These are phyloP conservation scores for Camellia granthamiana DNA, from an alignment of 148 eudicot species.

Conservation along the genomic window DNA sequence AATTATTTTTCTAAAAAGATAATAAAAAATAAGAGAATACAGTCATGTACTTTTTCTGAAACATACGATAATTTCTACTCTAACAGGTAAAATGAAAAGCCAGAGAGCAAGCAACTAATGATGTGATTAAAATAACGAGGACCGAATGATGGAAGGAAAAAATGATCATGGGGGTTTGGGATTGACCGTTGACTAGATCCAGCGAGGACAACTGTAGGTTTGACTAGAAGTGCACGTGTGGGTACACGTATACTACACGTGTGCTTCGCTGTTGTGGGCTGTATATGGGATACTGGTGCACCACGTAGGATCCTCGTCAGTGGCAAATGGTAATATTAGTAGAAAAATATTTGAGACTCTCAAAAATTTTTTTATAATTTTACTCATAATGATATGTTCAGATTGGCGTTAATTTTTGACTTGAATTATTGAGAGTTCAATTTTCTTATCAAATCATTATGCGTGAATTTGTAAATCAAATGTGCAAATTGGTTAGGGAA, in stretches of 20 bases:
- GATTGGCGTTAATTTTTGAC: too few relatives aligned
- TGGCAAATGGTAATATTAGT: not conserved
- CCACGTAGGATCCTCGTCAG: slow-evolving; percentile 10
- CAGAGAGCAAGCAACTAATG: not conserved
- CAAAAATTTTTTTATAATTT: too few relatives aligned
- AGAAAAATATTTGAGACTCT: too few relatives aligned
- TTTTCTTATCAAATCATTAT: too few relatives aligned
- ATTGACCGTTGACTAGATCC: slow-evolving; percentile 28
- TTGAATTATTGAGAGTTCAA: too few relatives aligned
- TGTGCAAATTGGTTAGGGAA: too few relatives aligned
- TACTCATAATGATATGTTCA: too few relatives aligned
- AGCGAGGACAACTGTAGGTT: slow-evolving; percentile 4
- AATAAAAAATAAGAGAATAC: too few relatives aligned
- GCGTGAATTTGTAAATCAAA: too few relatives aligned
- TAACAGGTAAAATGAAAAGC: not conserved
- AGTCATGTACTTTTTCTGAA: too few relatives aligned
- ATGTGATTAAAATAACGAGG: slow-evolving; percentile 6
- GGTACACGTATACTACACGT: slow-evolving; percentile 16
- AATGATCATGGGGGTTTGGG: not conserved
- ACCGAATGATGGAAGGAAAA: slow-evolving; percentile 13
- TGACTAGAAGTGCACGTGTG: slow-evolving; percentile 26
- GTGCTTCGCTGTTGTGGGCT: slow-evolving; percentile 22
- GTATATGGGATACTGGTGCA: slow-evolving; percentile 4
- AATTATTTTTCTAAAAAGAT: too few relatives aligned
- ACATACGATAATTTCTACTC: not conserved